Evolutionary conservation across 306 rosid genomes (phyloP), one percentile per base, ranked within the genome.

Genomic region (Sophora flavescens): DNA sequence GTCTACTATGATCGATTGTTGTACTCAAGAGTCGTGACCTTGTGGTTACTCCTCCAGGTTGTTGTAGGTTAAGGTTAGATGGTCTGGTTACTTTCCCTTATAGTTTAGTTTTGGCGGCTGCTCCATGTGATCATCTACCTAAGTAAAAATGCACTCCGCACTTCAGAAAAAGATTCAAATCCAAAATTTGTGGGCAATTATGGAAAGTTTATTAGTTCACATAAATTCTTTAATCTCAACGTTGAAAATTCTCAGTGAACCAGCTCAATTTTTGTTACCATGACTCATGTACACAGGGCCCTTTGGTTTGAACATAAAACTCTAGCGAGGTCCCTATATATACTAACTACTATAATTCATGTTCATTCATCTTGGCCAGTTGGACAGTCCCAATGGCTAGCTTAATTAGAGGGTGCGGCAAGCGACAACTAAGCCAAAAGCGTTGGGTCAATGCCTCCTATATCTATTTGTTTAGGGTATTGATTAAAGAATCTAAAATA

Each of bases 391-490:
- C 63, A 22, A 54, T 54, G 58, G 63, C 56, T 63, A 75, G 64
- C 63, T 30, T 3, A 2, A 1, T 69, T 81, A 44, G 78, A 78
- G 62, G 73, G 41, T 6, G 52, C 67, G 65, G 58, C 75, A 45
- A 54, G 76, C 61, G 70, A 56, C 80, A 82, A 51, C 47, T 57
- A 69, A 52, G 72, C 47, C 51, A 44, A n/a, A 65, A 66, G 18
- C 60, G 14, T 68, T 61, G 83, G 78, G 86, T 83, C 83, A 83
- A 83, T 67, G 83, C 73, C 75, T 66, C 50, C 35, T 35, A 18
- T n/a, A n/a, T n/a, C n/a, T n/a, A n/a, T n/a, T n/a, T n/a, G n/a
- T n/a, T n/a, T n/a, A n/a, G n/a, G n/a, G n/a, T n/a, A n/a, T n/a
- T n/a, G n/a, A n/a, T n/a, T n/a, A n/a, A n/a, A n/a, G n/a, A n/a